Base-by-base conservation (phyloP, 2,329 filamentous ascomycete species). In the Metarhizium brunneum region DNA sequence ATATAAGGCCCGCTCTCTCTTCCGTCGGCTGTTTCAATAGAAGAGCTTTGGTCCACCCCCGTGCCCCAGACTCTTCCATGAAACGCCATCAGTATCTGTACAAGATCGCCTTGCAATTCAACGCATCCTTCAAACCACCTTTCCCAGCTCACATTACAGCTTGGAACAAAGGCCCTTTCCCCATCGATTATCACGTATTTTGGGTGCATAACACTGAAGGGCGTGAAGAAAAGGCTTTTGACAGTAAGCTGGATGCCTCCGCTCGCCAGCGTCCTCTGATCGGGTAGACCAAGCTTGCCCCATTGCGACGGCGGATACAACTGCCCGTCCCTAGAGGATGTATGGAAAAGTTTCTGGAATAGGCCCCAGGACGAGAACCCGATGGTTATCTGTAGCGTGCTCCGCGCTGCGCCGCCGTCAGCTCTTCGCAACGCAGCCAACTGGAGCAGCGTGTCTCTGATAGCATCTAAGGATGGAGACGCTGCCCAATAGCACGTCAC, bases 91-190 rank as follows among this genome's bases (percentile, higher is more conserved):
- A 94, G 78, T n/a, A 78, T 74, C 4, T 68, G 62, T 0, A 90
- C 82, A 0, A 86, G 75, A 0, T 77, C 73, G 0, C 88, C 88
- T 6, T 76, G 75, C 11, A 92, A 69, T 54, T 84, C 82, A 3
- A 92, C 72, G 55, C 85, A 89, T 0, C 86, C 87, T 67, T 95
- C 90, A 30, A 92, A 85, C 90, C 90, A 95, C n/a, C 82, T 71
- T 68, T 94, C 90, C 87, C 87, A 94, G 64, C 87, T 91, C 4
- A 95, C 82, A 62, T 95, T 95, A 69, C 88, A 92, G 62, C 86
- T 90, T 0, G 89, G 89, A 10, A 94, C 69, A 63, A 86, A 85
- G 0, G 86, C 86, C 2, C 72, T 76, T 36, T 74, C 68, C 0
- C 85, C 78, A 66, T 95, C 90, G 1, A 92, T 69, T 14, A 94